A percentile compares a stretch with the other conserved stretches of the same genome.
phyloP scores from a whole-genome alignment of 768 basidiomycete genomes.

The Mycena latifolia region DNA sequence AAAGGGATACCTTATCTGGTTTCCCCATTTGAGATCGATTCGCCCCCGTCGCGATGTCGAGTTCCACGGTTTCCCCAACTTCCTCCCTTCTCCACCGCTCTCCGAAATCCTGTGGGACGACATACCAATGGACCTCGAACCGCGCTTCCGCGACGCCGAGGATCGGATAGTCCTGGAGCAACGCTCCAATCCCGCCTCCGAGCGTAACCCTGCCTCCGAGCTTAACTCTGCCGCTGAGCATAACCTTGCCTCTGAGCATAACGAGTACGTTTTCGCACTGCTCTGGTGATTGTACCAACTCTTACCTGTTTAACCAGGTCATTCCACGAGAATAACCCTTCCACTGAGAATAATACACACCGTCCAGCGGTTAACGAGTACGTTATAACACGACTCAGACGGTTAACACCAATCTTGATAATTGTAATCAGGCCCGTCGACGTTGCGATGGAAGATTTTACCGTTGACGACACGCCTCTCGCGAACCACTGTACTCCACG shows the following conservation, averaged over 20 bases:
- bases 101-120: too few species aligned
- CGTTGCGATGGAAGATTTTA: slow-evolving; percentile 17
- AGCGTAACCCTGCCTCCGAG: too few species aligned
- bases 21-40: slow-evolving; percentile 25
- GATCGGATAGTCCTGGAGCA: too few species aligned
- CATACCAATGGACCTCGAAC: too few species aligned
- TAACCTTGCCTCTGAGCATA: slow-evolving; percentile 27
- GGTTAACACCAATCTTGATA: too few species aligned
- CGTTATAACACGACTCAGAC: too few species aligned
- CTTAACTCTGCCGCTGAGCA: slow-evolving; percentile 15
- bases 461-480: background rate
- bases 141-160: too few species aligned
- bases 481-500: background rate
- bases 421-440: background rate
- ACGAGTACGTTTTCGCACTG: background rate
- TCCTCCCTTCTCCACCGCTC: too few species aligned
- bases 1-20: slow-evolving; percentile 39
- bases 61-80: too few species aligned
- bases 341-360: slow-evolving; percentile 18
- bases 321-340: background rate
- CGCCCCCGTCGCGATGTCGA: slow-evolving; percentile 25
- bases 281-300: background rate
- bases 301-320: slow-evolving; percentile 28
- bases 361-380: background rate
- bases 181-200: too few species aligned